phyloP scores from a whole-genome alignment of 306 rosid species.

The Arachis stenosperma region DNA sequence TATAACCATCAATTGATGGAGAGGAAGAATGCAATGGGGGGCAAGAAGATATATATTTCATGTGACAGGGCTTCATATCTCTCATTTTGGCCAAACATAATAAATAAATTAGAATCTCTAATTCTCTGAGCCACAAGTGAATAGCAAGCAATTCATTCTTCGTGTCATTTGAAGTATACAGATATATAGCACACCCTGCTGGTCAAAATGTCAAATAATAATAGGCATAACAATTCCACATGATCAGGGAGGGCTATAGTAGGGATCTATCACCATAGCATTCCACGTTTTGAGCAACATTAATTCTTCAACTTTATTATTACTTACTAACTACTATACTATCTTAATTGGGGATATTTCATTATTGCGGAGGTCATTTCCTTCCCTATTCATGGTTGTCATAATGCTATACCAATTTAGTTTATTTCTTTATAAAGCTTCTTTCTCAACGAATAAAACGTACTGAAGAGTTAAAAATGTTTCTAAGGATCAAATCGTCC shows the following conservation, averaged over 20 bases:
- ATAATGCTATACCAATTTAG: neutral
- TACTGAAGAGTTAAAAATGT: too few species aligned
- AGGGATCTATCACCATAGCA: neutral
- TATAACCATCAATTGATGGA: neutral
- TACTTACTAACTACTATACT: neutral
- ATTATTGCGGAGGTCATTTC: conserved; percentile 43
- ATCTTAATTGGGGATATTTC: conserved; percentile 30
- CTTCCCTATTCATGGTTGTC: conserved; percentile 30
- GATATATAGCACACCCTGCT: neutral
- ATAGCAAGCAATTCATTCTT: conserved; percentile 11
- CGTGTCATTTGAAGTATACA: neutral
- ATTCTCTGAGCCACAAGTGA: conserved; percentile 36
- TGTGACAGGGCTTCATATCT: conserved; percentile 9
- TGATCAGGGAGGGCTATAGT: neutral
- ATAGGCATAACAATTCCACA: neutral
- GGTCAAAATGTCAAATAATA: conserved; percentile 33
- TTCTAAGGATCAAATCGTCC: too few species aligned
- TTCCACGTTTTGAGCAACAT: conserved; percentile 4
- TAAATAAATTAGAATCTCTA: conserved; percentile 40
- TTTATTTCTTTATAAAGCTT: too few species aligned
- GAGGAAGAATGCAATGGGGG: neutral
- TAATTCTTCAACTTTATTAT: conserved; percentile 11
- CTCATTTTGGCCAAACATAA: conserved; percentile 36
- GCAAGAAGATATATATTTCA: conserved; percentile 29
- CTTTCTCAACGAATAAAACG: too few species aligned